Evolutionary conservation across 1,284 basidiomycete species (phyloP).

Genomic region (Coniferiporia sulphurascens): DNA sequence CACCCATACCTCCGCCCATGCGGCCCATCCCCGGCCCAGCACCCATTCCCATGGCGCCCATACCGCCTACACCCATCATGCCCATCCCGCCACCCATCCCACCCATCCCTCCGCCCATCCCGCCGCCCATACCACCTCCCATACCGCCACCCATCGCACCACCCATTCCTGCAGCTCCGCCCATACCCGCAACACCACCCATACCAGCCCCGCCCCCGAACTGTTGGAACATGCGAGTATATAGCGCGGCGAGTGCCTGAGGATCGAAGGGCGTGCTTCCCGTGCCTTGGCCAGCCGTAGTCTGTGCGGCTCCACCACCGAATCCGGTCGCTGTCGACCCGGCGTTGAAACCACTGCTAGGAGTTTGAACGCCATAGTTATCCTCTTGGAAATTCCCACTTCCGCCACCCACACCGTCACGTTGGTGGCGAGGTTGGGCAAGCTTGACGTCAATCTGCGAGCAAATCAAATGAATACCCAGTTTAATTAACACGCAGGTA

Average conservation of each 20-base stretch:
- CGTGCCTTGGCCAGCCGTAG: slow-evolving; percentile 23
- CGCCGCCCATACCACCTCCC: slow-evolving; percentile 39
- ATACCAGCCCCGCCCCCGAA: slow-evolving; percentile 53
- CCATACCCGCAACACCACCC: slow-evolving; percentile 32
- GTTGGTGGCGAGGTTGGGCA: slow-evolving; percentile 81
- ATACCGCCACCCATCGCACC: slow-evolving; percentile 29
- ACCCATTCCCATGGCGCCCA: slow-evolving; percentile 43
- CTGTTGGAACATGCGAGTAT: slow-evolving; percentile 77
- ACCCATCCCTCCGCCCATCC: slow-evolving; percentile 32
- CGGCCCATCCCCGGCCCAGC: slow-evolving; percentile 39
- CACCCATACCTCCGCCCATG: slow-evolving; percentile 41
- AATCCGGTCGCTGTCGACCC: slow-evolving; percentile 19
- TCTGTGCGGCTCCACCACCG: slow-evolving; percentile 18
- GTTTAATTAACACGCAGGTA: slow-evolving; percentile 11
- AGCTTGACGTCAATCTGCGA: slow-evolving; percentile 90
- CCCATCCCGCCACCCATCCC: slow-evolving; percentile 37
- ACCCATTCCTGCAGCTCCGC: slow-evolving; percentile 26
- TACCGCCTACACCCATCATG: slow-evolving; percentile 29
- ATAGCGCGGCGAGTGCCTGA: slow-evolving; percentile 73
- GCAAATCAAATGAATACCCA: slow-evolving; percentile 10
- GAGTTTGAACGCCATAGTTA: slow-evolving; percentile 23
- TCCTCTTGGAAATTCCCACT: slow-evolving; percentile 16
- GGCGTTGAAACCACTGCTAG: slow-evolving; percentile 21
- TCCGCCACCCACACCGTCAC: slow-evolving; percentile 38
- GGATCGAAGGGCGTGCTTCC: slow-evolving; percentile 70